Conservation (phyloP, 345 rosid species). For the Anacardium occidentale region DNA sequence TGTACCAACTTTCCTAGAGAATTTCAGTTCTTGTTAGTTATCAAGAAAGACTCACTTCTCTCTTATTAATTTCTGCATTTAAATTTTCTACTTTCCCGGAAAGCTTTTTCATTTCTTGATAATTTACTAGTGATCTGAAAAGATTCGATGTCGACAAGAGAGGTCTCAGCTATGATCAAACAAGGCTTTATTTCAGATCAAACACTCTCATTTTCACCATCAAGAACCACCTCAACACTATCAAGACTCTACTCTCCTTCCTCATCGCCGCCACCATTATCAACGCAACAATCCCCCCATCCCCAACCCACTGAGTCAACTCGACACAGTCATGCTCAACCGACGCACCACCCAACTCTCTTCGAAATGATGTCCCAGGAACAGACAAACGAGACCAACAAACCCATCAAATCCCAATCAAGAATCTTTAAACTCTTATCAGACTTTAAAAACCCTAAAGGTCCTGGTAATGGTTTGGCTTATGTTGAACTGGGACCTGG, state of each 20-base stretch:
- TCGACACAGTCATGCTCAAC: not conserved
- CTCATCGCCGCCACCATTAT: conserved; percentile 41
- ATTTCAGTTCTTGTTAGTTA: conserved; percentile 1
- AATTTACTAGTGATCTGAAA: too few species aligned
- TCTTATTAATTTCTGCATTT: not conserved
- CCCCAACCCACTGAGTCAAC: conserved; percentile 20
- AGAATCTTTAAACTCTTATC: conserved; percentile 57
- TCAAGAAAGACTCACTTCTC: not conserved
- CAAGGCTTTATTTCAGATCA: conserved; percentile 78
- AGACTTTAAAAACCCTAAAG: conserved; percentile 46
- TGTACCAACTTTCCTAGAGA: conserved; percentile 6
- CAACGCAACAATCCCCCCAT: conserved; percentile 17
- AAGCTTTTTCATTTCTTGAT: not conserved
- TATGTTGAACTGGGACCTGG: conserved; percentile 42
- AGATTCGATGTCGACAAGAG: conserved; percentile 62
- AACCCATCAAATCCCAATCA: conserved; percentile 49
- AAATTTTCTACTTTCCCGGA: not conserved
- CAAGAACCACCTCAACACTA: conserved; percentile 32
- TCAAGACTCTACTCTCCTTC: conserved; percentile 39
- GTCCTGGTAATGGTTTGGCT: not conserved
- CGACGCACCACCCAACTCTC: conserved; percentile 38
- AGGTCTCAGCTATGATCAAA: conserved; percentile 74
- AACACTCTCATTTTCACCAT: conserved; percentile 64
- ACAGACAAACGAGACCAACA: conserved; percentile 46
- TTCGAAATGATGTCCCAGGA: conserved; percentile 96